Percentiles rank a stretch among this genome's conserved stretches.
These are phyloP conservation scores for Penicillium macrosclerotiorum DNA, from an alignment of 495 filamentous ascomycete species.

Conservation along the genomic window DNA sequence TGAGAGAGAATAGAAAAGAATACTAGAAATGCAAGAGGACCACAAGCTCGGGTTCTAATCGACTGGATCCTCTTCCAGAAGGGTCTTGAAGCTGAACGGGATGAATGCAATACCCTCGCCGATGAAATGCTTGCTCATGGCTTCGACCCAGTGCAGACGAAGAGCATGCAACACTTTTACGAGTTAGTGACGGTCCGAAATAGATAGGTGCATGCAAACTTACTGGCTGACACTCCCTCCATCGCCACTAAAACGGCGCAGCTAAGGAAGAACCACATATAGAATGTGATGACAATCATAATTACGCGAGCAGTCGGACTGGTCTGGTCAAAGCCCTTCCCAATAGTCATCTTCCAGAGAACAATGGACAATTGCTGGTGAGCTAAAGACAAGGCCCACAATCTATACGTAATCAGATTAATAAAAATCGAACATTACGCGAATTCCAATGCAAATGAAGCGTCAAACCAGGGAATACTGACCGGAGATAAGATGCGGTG, in stretches of 20 bases:
- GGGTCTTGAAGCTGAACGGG: conserved; percentile 84
- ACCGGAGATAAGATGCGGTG: conserved; percentile 96
- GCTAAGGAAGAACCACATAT: conserved; percentile 83
- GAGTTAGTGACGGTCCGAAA: conserved; percentile 1
- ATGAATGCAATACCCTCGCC: conserved; percentile 89
- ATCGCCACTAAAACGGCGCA: conserved; percentile 73
- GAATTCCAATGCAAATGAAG: too few species aligned
- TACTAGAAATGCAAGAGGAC: conserved; percentile 8
- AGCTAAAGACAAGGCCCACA: conserved; percentile 95
- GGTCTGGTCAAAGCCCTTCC: conserved; percentile 61
- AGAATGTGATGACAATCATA: conserved; percentile 76
- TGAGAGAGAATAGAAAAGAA: conserved; percentile 12
- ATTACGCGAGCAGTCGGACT: conserved; percentile 69
- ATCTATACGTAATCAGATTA: too few species aligned
- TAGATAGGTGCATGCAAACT: too few species aligned
- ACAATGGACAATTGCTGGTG: conserved; percentile 97
- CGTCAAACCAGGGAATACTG: too few species aligned
- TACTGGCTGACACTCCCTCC: conserved; percentile 77
- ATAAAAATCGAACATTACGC: too few species aligned
- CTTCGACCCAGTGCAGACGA: conserved; percentile 97
- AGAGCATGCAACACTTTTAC: conserved; percentile 76
- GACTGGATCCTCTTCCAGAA: conserved; percentile 80
- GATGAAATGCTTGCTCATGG: conserved; percentile 99
- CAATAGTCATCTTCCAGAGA: conserved; percentile 94
- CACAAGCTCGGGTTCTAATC: conserved; percentile 35